phyloP scores from a whole-genome alignment of 768 basidiomycete species.

The Trametes maxima region DNA sequence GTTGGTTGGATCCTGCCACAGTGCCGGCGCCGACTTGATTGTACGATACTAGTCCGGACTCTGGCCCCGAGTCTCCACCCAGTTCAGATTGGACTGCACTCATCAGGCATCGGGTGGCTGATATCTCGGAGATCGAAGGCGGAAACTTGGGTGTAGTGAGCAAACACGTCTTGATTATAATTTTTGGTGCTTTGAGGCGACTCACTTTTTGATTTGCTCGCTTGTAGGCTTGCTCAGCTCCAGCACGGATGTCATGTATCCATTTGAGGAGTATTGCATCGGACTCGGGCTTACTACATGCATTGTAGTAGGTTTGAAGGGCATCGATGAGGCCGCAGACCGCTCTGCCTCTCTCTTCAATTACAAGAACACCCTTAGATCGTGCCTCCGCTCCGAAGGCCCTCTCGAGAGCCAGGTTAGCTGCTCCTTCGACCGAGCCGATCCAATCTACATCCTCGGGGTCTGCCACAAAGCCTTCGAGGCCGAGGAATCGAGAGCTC shows the following conservation, averaged over 20 bases:
- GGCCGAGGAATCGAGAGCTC: background rate
- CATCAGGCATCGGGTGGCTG: no score
- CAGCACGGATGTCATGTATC: background rate
- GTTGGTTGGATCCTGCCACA: no score
- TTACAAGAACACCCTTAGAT: background rate
- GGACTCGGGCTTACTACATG: background rate
- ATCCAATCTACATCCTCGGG: background rate
- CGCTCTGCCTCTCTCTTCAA: background rate
- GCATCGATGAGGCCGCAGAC: slow-evolving; percentile 1
- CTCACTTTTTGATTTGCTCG: background rate
- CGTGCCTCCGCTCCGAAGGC: background rate
- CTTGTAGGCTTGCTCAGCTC: background rate
- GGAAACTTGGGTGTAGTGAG: no score
- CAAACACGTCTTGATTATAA: no score
- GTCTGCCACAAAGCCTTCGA: background rate
- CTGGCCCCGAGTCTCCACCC: no score
- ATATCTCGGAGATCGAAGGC: no score
- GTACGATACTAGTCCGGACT: no score
- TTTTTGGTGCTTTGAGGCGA: no score
- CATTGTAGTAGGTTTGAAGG: background rate
- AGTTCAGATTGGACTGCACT: no score
- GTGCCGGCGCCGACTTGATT: no score
- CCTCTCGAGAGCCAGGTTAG: background rate
- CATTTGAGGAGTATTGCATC: background rate
- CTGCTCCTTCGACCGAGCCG: background rate